A percentile compares a stretch with the other conserved stretches of the same genome.
phyloP scores from a whole-genome alignment of 129 eudicot genomes.

The Lactuca sativa region DNA sequence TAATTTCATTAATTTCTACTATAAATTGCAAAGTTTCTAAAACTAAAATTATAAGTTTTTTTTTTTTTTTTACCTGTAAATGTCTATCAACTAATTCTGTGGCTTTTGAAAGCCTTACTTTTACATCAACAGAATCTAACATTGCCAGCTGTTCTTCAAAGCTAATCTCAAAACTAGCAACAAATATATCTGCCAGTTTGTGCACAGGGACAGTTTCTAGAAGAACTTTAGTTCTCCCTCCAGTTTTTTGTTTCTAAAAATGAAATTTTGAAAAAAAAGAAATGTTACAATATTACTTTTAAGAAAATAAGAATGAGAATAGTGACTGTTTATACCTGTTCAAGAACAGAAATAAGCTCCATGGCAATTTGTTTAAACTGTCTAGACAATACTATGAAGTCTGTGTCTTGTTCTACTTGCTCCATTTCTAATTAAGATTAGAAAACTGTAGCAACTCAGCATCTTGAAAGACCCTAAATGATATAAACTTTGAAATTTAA shows the following conservation, averaged over 20 bases:
- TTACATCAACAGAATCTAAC: constrained; percentile 92
- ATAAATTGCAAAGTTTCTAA: background rate
- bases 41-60: background rate
- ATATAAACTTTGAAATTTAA: constrained; percentile 9
- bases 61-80: constrained; percentile 60
- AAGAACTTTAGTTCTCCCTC: constrained; percentile 87
- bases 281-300: background rate
- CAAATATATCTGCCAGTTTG: constrained; percentile 94
- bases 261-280: constrained; percentile 3
- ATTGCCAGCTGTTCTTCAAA: constrained; percentile 91
- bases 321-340: constrained; percentile 57
- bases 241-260: constrained; percentile 87
- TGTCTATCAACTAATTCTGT: constrained; percentile 91
- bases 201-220: constrained; percentile 90
- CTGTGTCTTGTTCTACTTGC: constrained; percentile 90
- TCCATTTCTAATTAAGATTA: constrained; percentile 76
- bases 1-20: constrained; percentile 7
- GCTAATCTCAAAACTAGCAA: constrained; percentile 93
- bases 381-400: constrained; percentile 73
- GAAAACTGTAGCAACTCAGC: constrained; percentile 35
- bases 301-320: background rate
- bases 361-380: constrained; percentile 85
- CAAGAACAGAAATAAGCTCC: constrained; percentile 90
- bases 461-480: constrained; percentile 23
- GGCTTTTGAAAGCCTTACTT: constrained; percentile 89